These are phyloP conservation scores for Tylopilus subfusipes DNA, from an alignment of 768 basidiomycete genomes.

Conservation along the genomic window DNA sequence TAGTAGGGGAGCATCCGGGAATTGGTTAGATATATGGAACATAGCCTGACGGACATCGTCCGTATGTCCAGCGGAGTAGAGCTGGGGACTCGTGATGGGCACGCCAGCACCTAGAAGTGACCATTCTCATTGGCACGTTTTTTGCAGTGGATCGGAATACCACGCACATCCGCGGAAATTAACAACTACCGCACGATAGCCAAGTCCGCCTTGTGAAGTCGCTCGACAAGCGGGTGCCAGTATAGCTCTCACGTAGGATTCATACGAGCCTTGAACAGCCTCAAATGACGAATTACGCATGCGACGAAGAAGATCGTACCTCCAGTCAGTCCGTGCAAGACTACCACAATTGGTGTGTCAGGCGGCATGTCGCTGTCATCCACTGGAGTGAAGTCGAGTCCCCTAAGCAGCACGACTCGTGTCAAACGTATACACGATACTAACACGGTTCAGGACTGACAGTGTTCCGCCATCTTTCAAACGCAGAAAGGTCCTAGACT, in stretches of 20 bases:
- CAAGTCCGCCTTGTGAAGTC: conserved; percentile 76
- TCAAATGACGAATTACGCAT: conserved; percentile 1
- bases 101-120: conserved; percentile 68
- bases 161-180: conserved; percentile 89
- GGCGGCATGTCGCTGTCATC: conserved; percentile 20
- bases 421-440: background rate
- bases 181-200: conserved; percentile 85
- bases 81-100: conserved; percentile 74
- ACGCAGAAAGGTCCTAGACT: conserved; percentile 25
- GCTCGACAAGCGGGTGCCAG: conserved; percentile 70
- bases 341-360: conserved; percentile 31
- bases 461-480: conserved; percentile 33
- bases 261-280: conserved; percentile 66
- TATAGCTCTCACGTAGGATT: conserved; percentile 84
- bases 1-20: conserved; percentile 77
- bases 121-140: conserved; percentile 14
- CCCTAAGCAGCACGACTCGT: conserved; percentile 13
- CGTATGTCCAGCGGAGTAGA: conserved; percentile 88
- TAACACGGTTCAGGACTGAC: conserved; percentile 18
- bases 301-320: conserved; percentile 17
- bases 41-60: conserved; percentile 84
- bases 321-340: conserved; percentile 33
- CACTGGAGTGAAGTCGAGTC: conserved; percentile 32
- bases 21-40: conserved; percentile 65
- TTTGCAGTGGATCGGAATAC: conserved; percentile 1